Conservation (phyloP, 192 early-diverging fungal genomes). For the Backusella luteola region DNA sequence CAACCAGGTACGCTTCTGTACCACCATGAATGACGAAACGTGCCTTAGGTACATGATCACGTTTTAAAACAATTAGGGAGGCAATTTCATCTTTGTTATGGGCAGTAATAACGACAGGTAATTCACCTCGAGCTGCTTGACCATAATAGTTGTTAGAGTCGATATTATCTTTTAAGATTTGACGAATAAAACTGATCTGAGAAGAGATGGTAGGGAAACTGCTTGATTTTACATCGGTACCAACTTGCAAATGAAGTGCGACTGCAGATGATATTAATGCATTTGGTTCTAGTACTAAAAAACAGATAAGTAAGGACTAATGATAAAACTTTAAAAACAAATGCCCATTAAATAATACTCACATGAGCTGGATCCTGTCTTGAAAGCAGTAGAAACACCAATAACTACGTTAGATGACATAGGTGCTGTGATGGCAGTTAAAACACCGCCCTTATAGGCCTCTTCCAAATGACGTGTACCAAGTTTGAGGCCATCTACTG, state of each 20-base stretch:
- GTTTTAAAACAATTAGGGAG: conserved; percentile 58
- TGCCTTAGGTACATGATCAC: conserved; percentile 42
- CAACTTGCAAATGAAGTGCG: conserved; percentile 62
- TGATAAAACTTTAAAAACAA: background rate
- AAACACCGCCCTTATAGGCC: conserved; percentile 60
- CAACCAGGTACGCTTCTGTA: conserved; percentile 65
- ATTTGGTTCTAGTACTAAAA: conserved; percentile 30
- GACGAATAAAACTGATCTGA: conserved; percentile 50
- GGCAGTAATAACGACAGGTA: conserved; percentile 49
- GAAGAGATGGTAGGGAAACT: conserved; percentile 51
- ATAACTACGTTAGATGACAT: conserved; percentile 46
- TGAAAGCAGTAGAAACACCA: conserved; percentile 67
- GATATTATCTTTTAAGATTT: conserved; percentile 34
- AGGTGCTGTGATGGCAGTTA: conserved; percentile 57
- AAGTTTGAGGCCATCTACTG: conserved; percentile 67
- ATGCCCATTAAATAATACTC: conserved; percentile 22
- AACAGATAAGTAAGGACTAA: background rate
- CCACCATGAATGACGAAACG: conserved; percentile 58
- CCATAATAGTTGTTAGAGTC: conserved; percentile 35
- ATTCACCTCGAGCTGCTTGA: conserved; percentile 44
- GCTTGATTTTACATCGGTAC: conserved; percentile 39
- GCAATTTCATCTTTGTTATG: conserved; percentile 64
- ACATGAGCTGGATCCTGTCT: conserved; percentile 56
- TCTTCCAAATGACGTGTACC: conserved; percentile 56
- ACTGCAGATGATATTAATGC: conserved; percentile 50